These are phyloP conservation scores for Dendrobium nobile DNA, from an alignment of 106 monocot species.

Conservation along the genomic window DNA sequence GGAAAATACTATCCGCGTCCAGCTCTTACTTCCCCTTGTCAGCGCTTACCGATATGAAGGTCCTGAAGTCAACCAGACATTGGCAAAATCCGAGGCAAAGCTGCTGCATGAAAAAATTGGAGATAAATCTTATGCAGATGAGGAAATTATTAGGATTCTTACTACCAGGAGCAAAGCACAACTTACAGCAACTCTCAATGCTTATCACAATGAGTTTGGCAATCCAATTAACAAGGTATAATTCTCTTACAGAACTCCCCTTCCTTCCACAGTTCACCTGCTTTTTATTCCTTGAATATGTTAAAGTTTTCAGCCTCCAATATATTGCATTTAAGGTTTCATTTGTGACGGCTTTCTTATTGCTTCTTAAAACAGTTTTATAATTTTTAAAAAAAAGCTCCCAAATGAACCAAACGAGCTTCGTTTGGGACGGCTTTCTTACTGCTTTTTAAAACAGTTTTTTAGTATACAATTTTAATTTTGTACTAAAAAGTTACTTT, in stretches of 20 bases:
- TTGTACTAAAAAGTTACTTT: no score
- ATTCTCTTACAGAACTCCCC: background rate
- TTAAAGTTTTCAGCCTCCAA: background rate
- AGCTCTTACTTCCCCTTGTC: conserved; percentile 67
- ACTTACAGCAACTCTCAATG: conserved; percentile 68
- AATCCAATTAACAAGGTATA: conserved; percentile 69
- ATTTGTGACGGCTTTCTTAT: no score
- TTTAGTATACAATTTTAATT: no score
- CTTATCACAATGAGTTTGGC: conserved; percentile 63
- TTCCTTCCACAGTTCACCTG: background rate
- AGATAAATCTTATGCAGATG: conserved; percentile 58
- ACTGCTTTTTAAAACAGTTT: no score
- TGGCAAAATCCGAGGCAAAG: conserved; percentile 90
- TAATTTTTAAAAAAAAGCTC: no score
- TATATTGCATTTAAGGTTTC: background rate
- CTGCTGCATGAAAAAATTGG: conserved; percentile 63
- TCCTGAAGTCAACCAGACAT: conserved; percentile 46
- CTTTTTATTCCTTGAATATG: background rate
- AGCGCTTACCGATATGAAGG: conserved; percentile 67
- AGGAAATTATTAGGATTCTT: conserved; percentile 73
- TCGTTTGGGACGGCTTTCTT: no score
- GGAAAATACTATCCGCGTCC: background rate
- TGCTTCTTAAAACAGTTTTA: no score
- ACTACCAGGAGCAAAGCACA: conserved; percentile 85
- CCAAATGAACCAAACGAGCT: no score